Conservation (phyloP, 192 early-diverging fungal genomes). For the Coemansia sp. region DNA sequence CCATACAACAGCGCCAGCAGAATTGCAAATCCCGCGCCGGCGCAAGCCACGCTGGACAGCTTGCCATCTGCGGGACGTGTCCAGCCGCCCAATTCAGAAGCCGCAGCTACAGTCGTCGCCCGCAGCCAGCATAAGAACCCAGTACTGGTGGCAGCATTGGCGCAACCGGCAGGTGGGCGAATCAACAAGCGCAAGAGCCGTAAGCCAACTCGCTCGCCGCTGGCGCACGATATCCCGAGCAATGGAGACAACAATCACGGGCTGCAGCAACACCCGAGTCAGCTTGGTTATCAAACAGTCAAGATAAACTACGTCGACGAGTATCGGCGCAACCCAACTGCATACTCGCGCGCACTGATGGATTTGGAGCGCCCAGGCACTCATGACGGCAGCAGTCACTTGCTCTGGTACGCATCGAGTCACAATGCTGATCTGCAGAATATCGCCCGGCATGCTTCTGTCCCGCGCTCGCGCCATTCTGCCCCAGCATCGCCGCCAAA, state of each 20-base stretch:
- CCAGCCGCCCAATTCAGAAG: background rate
- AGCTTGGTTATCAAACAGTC: conserved; percentile 16
- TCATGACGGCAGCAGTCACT: conserved; percentile 3
- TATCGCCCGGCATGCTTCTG: conserved; percentile 5
- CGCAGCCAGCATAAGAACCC: background rate
- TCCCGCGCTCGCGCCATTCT: background rate
- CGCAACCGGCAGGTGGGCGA: conserved; percentile 1
- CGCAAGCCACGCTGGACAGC: background rate
- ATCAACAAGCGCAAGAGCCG: conserved; percentile 44
- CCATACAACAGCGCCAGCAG: background rate
- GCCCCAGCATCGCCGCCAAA: background rate
- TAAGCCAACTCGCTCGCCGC: conserved; percentile 32
- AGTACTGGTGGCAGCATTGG: background rate
- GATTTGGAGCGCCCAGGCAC: conserved; percentile 11
- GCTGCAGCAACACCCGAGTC: background rate
- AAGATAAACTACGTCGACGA: conserved; percentile 35
- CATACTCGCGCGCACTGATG: conserved; percentile 47
- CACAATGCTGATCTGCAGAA: conserved; percentile 2
- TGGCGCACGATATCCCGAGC: background rate
- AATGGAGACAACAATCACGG: background rate
- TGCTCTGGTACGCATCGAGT: background rate
- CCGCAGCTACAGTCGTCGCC: background rate
- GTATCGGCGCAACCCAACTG: conserved; percentile 47
- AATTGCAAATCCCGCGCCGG: background rate
- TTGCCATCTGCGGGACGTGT: background rate